Base-by-base conservation (phyloP, 495 filamentous ascomycete species). In the Clohesyomyces aquaticus region DNA sequence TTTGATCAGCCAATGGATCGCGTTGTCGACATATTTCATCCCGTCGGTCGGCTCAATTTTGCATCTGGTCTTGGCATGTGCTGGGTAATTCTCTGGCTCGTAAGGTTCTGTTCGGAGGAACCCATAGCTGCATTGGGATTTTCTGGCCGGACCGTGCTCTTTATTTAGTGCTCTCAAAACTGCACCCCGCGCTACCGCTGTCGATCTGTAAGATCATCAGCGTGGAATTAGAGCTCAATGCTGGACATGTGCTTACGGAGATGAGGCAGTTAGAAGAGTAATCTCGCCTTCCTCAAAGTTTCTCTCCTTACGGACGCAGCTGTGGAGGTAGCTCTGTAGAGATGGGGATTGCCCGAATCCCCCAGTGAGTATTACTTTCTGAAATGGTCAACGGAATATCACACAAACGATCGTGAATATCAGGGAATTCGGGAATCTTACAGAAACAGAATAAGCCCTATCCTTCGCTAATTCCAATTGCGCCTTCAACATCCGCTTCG, bases 361-460 rank as follows among this genome's bases (percentile, higher is more conserved):
- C 29, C 73, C 72, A 22, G 72, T 72, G 14, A 75, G 59, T 50
- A 74, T 47, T 16, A 75, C 68, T 72, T 72, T 68, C 72, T 74
- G 35, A 9, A 53, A 58, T 59, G 55, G 43, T 10, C 29, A 67
- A 68, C 53, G 77, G 61, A 0, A 74, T 75, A 3, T 58, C 53
- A 14, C 69, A 1, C 16, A 28, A 41, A 42, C 11, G 29, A 27
- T 21, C n/a, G n/a, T 51, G 19, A 28, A 23, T 41, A 21, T 23
- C 11, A 14, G 8, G 42, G 12, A 9, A 55, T 38, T n/a, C 4
- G 6, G 4, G 14, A 23, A 4, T 6, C n/a, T 18, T 42, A 55
- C 52, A 10, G 35, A 12, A 23, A 55, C 32, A 9, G 52, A 27
- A 12, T 29, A 6, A 16, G 12, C 27, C 42, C 42, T 14, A 4